Base-by-base conservation (phyloP, 1,284 basidiomycete genomes). In the Pseudozyma tsukubaensis region DNA sequence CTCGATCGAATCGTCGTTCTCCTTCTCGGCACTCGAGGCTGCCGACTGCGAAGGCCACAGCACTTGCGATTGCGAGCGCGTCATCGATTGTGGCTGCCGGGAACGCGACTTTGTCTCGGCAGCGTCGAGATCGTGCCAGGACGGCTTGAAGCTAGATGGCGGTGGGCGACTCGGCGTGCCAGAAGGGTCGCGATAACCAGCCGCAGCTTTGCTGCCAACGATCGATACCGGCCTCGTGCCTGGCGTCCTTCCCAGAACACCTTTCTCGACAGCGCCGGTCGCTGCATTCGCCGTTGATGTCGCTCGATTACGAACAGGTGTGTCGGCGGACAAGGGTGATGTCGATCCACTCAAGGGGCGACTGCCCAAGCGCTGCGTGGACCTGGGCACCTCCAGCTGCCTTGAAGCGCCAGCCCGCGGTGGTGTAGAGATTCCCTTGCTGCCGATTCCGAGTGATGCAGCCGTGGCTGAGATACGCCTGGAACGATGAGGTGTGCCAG, bases 381-480 rank as follows among this genome's bases (percentile, higher is more conserved):
- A 34, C 19, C 50, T 36, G 8, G 67, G 67, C 12, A 70, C 67
- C 13, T 64, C 60, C 10, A 70, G 53, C 45, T 70, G 67, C 42
- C 67, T 53, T n/a, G 57, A 35, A 1, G 39, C 8, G 12, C 44
- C 61, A 29, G 57, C 32, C 14, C 72, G 58, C 3, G 59, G 59
- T 29, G 72, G 59, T 9, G 72, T 66, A n/a, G 72, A 70, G 45
- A 62, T 35, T 12, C 56, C 50, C 19, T 70, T 50, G 42, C 42
- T 50, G 19, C 57, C 53, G 52, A 64, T 19, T n/a, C 59, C 67
- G 3, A 75, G 60, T 18, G 68, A 58, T 11, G 68, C 73, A 14
- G 69, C 64, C 3, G 73, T 72, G 5, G 68, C 73, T 11, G 76
- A 73, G 34, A 74, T 67, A 42, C 76, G 57, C 24, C 76, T 52